Conservation (phyloP, 805 yeast genomes). For the Nakazawaea molendinolei region DNA sequence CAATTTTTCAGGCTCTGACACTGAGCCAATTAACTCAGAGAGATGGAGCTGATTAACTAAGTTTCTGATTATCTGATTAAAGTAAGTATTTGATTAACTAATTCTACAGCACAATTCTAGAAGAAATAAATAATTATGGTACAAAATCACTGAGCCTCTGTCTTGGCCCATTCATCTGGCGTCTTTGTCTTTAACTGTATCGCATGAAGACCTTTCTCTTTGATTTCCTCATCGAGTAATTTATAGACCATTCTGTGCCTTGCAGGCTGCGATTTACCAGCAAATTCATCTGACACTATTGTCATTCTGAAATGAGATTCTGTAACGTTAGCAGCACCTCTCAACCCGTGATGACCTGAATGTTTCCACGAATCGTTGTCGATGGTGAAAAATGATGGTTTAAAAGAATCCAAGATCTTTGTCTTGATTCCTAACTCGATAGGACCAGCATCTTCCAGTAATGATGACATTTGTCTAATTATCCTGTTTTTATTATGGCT, state of each 20-base stretch:
- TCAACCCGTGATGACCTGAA: constrained; percentile 78
- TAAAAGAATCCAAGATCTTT: constrained; percentile 34
- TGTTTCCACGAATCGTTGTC: constrained; percentile 84
- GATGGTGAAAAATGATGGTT: constrained; percentile 44
- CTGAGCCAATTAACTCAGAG: no score
- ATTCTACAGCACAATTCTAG: no score
- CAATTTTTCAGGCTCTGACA: no score
- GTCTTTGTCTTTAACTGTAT: constrained; percentile 81
- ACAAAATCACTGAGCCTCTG: not conserved
- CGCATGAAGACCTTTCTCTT: constrained; percentile 75
- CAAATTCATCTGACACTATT: constrained; percentile 63
- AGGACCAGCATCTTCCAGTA: constrained; percentile 30
- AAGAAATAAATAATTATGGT: no score
- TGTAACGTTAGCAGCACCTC: constrained; percentile 59
- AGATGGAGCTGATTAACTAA: no score
- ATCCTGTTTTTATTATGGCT: not conserved
- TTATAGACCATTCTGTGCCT: constrained; percentile 75
- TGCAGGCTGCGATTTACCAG: constrained; percentile 57
- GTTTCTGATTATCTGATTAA: no score
- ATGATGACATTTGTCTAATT: constrained; percentile 7
- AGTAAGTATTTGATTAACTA: no score
- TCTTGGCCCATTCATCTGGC: constrained; percentile 40
- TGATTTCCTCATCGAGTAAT: constrained; percentile 65
- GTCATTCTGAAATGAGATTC: constrained; percentile 83
- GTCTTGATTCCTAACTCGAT: constrained; percentile 40